Base-by-base conservation (phyloP, 2,329 filamentous ascomycete genomes). In the Exophiala spinifera region DNA sequence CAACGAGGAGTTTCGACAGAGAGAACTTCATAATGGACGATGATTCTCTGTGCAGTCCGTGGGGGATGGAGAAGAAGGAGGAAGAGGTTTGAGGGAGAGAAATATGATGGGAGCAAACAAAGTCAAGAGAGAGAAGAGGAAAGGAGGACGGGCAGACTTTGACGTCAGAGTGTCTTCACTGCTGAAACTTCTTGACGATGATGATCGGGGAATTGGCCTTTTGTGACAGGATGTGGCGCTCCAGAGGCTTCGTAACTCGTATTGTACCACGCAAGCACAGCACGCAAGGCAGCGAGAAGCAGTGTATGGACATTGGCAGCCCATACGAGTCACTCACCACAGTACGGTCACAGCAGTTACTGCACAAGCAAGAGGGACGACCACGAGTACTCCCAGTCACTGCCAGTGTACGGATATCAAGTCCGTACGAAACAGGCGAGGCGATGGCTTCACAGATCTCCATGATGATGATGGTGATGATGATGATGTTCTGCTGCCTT, bases 21-120 rank as follows among this genome's bases (percentile, higher is more conserved):
- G 79, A 74, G 73, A 94, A 82, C 79, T 83, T 94, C 91, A 96
- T 96, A 60, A 60, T 83, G 19, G 37, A 20, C n/a, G 28, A 33
- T 40, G 19, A 13, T 20, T 37, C 25, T 34, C 23, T 42, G 8
- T 15, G 19, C 19, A 31, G 7, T n/a, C 48, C 15, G 33, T 52
- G 15, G 45, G 40, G 20, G 21, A 34, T n/a, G 25, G 33, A 31
- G 46, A 37, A 14, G 40, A 25, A 48, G 46, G 39, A 19, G 31
- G 17, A 39, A 59, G 43, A 53, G n/a, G 40, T 23, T 33, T 36
- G 45, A 55, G 25, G 46, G 50, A 46, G 15, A 31, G 44, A 49
- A 21, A 40, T 28, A 25, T 44, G n/a, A 25, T n/a, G n/a, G 20
- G 13, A 14, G n/a, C 25, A 15, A 39, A 40, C 43, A 25, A 51